Evolutionary conservation across 2,329 filamentous ascomycete species (phyloP).

Genomic region (Alternaria incomplexa): DNA sequence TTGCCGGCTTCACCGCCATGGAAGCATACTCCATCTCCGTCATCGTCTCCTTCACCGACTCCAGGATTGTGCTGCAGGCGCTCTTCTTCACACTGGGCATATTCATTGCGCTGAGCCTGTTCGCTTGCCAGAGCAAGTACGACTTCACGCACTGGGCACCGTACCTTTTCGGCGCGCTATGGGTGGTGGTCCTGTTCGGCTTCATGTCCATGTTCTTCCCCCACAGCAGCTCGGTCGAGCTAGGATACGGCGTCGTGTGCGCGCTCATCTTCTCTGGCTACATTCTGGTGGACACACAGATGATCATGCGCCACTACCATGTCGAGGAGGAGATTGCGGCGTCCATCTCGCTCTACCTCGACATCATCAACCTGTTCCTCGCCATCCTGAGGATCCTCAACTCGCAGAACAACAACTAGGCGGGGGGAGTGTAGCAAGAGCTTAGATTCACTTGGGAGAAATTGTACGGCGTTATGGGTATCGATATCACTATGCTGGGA

Average conservation of each 20-base stretch:
- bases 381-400: constrained; percentile 95
- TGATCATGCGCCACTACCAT: constrained; percentile 94
- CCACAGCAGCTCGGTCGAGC: constrained; percentile 78
- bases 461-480: neutral
- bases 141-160: constrained; percentile 98
- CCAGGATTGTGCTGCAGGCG: constrained; percentile 84
- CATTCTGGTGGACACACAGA: constrained; percentile 94
- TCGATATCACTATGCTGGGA: neutral
- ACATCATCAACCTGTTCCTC: constrained; percentile 96
- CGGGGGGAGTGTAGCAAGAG: neutral
- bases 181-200: constrained; percentile 89
- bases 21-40: constrained; percentile 95
- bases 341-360: constrained; percentile 91
- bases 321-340: constrained; percentile 98
- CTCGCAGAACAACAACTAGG: constrained; percentile 90
- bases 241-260: constrained; percentile 80
- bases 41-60: constrained; percentile 88
- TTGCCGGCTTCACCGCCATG: constrained; percentile 84
- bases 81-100: constrained; percentile 79
- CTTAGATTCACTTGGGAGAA: neutral
- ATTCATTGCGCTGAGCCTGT: constrained; percentile 71
- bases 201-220: constrained; percentile 94
- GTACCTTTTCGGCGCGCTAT: constrained; percentile 88
- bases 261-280: constrained; percentile 93
- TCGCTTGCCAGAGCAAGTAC: constrained; percentile 97